These are phyloP conservation scores for Eucalyptus camaldulensis DNA, from an alignment of 345 rosid species.

Conservation along the genomic window DNA sequence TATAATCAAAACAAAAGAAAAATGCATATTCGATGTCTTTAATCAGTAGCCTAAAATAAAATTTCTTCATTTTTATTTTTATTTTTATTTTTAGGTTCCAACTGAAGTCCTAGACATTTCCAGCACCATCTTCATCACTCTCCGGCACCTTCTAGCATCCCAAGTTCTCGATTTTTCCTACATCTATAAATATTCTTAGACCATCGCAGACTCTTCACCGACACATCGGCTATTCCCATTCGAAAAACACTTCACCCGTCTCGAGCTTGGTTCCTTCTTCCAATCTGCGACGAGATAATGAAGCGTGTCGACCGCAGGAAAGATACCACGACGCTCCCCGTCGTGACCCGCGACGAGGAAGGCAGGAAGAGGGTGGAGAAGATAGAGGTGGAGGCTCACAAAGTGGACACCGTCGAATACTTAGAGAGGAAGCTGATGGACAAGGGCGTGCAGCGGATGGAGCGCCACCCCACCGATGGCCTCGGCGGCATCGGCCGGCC, in stretches of 20 bases:
- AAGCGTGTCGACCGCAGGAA: not conserved
- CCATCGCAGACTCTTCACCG: not conserved
- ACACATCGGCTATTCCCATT: not conserved
- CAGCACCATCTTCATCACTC: not conserved
- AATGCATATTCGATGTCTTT: not conserved
- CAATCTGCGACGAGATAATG: not conserved
- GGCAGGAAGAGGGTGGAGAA: constrained; percentile 33
- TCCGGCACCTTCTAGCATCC: not conserved
- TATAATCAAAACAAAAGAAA: not conserved
- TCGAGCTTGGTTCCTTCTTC: not conserved
- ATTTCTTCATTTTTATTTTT: not conserved
- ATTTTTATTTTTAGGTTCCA: not conserved
- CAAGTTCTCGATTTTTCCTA: not conserved
- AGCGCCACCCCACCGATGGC: constrained; percentile 66
- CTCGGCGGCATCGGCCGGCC: constrained; percentile 21
- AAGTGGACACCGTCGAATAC: constrained; percentile 44
- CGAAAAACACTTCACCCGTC: not conserved
- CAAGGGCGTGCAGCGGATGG: constrained; percentile 70
- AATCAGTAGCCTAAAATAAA: not conserved
- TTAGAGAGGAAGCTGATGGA: constrained; percentile 52
- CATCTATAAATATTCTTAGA: not conserved
- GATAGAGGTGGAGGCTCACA: constrained; percentile 21
- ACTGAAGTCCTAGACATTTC: not conserved
- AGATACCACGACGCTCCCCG: not conserved
- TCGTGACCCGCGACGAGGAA: constrained; percentile 24